A percentile compares a stretch with the other conserved stretches of the same genome.
Evolutionary conservation across 345 rosid genomes (phyloP).

Genomic region (Alliaria petiolata): DNA sequence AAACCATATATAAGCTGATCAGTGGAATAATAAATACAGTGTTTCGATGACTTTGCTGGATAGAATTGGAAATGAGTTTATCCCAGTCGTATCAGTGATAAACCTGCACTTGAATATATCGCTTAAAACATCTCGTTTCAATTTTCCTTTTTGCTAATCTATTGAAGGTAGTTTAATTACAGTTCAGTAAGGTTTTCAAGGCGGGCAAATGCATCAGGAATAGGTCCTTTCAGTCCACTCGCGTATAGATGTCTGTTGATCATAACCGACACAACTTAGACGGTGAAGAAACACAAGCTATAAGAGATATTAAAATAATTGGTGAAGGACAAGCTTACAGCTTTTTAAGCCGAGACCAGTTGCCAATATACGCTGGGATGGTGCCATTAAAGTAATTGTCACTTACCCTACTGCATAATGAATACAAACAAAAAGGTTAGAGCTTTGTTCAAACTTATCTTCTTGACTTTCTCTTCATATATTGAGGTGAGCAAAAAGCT

Average conservation of each 20-base stretch:
- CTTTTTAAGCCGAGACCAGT: constrained; percentile 47
- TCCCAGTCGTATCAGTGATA: constrained; percentile 40
- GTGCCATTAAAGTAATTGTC: constrained; percentile 69
- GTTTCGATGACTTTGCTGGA: constrained; percentile 11
- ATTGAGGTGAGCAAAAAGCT: too few relatives aligned
- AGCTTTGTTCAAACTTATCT: background rate
- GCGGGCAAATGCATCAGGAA: constrained; percentile 35
- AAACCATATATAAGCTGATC: too few relatives aligned
- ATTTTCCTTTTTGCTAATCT: background rate
- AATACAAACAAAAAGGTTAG: background rate
- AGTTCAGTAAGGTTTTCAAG: constrained; percentile 30
- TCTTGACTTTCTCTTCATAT: background rate
- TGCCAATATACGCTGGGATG: constrained; percentile 54
- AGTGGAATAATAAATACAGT: background rate
- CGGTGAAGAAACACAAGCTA: background rate
- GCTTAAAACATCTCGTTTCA: background rate
- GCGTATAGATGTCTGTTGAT: constrained; percentile 34
- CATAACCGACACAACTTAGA: background rate
- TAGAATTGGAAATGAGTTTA: constrained; percentile 32
- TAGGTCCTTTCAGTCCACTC: constrained; percentile 49
- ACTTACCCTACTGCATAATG: constrained; percentile 51
- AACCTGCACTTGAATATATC: constrained; percentile 36
- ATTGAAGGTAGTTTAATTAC: constrained; percentile 24
- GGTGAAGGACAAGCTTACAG: constrained; percentile 46
- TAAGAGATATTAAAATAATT: background rate